Evolutionary conservation across 2,329 filamentous ascomycete species (phyloP).

Genomic region (Pseudopithomyces chartarum): DNA sequence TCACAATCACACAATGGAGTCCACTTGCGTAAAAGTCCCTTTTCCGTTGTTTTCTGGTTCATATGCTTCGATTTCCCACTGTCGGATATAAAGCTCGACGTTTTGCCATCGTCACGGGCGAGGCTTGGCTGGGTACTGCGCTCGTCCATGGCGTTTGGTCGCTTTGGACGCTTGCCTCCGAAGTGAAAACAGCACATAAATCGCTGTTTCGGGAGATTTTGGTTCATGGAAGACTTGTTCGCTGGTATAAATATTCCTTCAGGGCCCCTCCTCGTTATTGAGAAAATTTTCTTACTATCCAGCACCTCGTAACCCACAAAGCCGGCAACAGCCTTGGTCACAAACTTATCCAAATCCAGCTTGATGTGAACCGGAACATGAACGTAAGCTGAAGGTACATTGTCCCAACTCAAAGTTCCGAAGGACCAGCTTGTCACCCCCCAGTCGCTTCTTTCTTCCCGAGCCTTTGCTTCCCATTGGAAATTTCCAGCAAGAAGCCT

Average conservation of each 20-base stretch:
- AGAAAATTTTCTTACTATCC: not conserved
- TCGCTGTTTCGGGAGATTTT: not conserved
- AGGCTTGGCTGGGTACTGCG: too few species aligned
- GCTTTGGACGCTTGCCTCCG: too few species aligned
- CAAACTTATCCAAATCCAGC: not conserved
- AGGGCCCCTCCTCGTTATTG: not conserved
- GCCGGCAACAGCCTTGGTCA: conserved; percentile 8
- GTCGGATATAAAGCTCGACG: too few species aligned
- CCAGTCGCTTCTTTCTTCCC: not conserved
- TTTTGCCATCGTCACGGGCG: too few species aligned
- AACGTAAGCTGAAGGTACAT: conserved; percentile 1
- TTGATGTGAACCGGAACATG: conserved; percentile 5
- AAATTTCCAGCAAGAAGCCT: not conserved
- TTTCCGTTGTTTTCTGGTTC: too few species aligned
- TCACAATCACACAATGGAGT: too few species aligned
- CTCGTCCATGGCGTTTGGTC: too few species aligned
- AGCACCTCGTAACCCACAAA: conserved; percentile 1
- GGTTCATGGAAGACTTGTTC: not conserved
- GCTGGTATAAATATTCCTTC: not conserved
- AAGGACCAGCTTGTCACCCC: not conserved
- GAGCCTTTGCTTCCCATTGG: not conserved
- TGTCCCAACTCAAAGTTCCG: not conserved
- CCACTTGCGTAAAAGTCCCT: too few species aligned
- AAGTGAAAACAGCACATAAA: too few species aligned
- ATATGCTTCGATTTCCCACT: too few species aligned